Percentiles rank a stretch among this genome's conserved stretches.
Conservation (phyloP, 1,139 yeast species). For the Kurtzmaniella natalensis region DNA sequence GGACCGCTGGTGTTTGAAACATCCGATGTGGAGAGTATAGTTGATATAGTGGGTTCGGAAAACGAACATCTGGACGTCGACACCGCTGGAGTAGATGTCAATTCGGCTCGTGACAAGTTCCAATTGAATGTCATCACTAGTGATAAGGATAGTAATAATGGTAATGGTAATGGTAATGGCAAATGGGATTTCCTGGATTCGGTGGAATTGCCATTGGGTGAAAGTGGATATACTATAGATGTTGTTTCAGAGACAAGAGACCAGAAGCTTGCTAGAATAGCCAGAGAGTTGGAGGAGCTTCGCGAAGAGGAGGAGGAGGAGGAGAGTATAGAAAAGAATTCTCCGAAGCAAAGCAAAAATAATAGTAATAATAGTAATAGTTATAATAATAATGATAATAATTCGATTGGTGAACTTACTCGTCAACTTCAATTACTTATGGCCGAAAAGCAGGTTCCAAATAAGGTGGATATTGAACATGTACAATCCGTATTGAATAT, state of each 20-base stretch:
- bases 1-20: conserved; percentile 42
- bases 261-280: conserved; percentile 43
- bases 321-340: neutral
- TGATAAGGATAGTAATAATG: no score
- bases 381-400: no score
- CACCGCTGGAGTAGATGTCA: conserved; percentile 19
- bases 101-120: conserved; percentile 19
- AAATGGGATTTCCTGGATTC: conserved; percentile 36
- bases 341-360: no score
- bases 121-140: conserved; percentile 15
- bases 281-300: conserved; percentile 31
- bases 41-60: conserved; percentile 15
- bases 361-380: no score
- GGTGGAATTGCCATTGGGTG: conserved; percentile 16
- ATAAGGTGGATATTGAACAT: no score
- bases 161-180: conserved; percentile 14
- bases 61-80: conserved; percentile 17
- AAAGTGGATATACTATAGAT: conserved; percentile 23
- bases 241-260: conserved; percentile 32
- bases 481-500: no score
- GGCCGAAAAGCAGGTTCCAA: no score
- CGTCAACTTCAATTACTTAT: no score
- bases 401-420: no score
- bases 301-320: neutral
- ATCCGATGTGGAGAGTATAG: conserved; percentile 41